Evolutionary conservation across 495 filamentous ascomycete genomes (phyloP), one percentile per base, ranked within the genome.

Genomic region (Aspergillus haitiensis): DNA sequence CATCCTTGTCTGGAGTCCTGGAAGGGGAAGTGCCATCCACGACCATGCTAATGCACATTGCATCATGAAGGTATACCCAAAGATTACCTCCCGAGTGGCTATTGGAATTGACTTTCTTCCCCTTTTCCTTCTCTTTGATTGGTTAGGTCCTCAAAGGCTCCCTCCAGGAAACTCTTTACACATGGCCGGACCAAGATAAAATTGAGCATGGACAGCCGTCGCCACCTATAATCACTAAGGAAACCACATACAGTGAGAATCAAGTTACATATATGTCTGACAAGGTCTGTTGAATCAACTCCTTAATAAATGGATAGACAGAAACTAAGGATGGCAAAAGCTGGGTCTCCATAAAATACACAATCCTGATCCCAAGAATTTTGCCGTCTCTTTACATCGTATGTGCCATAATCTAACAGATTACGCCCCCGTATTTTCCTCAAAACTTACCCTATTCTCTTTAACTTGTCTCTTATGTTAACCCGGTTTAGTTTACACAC

Each of bases 1-100:
- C 49, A 84, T 97, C 16, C 81, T 97, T 10, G 93, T 96, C n/a
- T 97, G 93, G 93, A 87, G 82, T 11, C 93, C 93, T 16, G 89
- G 90, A n/a, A 90, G 91, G 72, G 84, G 84, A 18, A 92, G 86
- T 67, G 84, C 85, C 1, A 89, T 97, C 60, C 93, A 97, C 72
- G 93, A 97, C 67, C 90, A 94, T 70, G 88, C 89, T 61, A 86
- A 90, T 66, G 88, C 90, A 27, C 90, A 93, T 65, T 94, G 90
- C 55, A 73, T 85, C 35, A 85, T 85, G 82, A 85, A 85, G 73
- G 81, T 80, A 72, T 16, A n/a, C 44, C 4, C 47, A 27, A 48
- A n/a, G 36, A 44, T 16, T n/a, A 48, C 35, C 34, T 40, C 15
- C 46, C 8, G 2, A 6, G 16, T 27, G 16, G 10, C 11, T 15